Percentiles rank a stretch among this genome's conserved stretches.
Evolutionary conservation across 495 filamentous ascomycete genomes (phyloP).

Genomic region (Cryomyces minteri): DNA sequence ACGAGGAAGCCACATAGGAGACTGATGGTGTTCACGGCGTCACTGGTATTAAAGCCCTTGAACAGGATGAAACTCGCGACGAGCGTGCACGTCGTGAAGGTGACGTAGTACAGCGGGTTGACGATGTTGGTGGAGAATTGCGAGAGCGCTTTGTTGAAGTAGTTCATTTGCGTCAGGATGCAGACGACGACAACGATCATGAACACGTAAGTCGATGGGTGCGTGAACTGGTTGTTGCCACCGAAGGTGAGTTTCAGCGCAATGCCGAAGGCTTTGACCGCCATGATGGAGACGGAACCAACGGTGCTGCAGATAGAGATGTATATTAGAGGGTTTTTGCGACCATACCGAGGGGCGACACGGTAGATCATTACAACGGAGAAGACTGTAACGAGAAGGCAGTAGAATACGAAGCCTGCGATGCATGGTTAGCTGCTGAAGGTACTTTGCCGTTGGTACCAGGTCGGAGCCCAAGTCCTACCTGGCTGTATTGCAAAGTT

Average conservation of each 20-base stretch:
- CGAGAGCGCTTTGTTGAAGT: slow-evolving; percentile 96
- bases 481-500: slow-evolving; percentile 77
- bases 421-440: slow-evolving; percentile 10
- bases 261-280: slow-evolving; percentile 94
- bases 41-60: slow-evolving; percentile 89
- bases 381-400: slow-evolving; percentile 55
- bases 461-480: slow-evolving; percentile 21
- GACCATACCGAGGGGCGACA: slow-evolving; percentile 72
- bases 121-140: slow-evolving; percentile 95
- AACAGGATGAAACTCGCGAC: slow-evolving; percentile 96
- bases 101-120: slow-evolving; percentile 97
- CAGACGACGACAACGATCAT: slow-evolving; percentile 81
- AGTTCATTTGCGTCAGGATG: slow-evolving; percentile 98
- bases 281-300: slow-evolving; percentile 94
- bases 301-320: slow-evolving; percentile 95
- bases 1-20: slow-evolving; percentile 86
- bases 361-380: slow-evolving; percentile 90
- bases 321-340: slow-evolving; percentile 87
- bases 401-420: slow-evolving; percentile 75
- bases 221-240: slow-evolving; percentile 84
- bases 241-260: slow-evolving; percentile 82
- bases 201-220: slow-evolving; percentile 92
- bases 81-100: slow-evolving; percentile 93
- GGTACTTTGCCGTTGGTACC: neutral
- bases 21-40: slow-evolving; percentile 84